Evolutionary conservation across 441 rosid genomes (phyloP).

Genomic region (Theobroma grandiflorum): DNA sequence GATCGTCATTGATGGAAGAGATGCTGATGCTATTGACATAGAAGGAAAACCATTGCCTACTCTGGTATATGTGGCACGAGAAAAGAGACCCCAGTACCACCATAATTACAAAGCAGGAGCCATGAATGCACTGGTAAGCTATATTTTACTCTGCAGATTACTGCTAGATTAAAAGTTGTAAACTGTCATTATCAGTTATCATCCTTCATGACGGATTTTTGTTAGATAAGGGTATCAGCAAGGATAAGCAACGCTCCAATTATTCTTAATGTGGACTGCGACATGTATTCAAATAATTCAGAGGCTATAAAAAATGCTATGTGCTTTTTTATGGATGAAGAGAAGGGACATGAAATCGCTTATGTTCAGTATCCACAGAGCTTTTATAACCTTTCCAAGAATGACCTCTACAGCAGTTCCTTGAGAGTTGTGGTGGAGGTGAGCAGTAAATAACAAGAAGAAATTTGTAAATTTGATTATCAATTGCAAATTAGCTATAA

Average conservation of each 20-base stretch:
- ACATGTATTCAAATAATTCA: slow-evolving; percentile 78
- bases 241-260: slow-evolving; percentile 61
- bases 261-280: slow-evolving; percentile 73
- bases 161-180: neutral
- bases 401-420: slow-evolving; percentile 57
- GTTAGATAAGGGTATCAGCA: slow-evolving; percentile 70
- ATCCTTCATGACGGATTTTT: neutral
- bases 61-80: slow-evolving; percentile 71
- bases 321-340: slow-evolving; percentile 79
- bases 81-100: slow-evolving; percentile 66
- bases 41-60: slow-evolving; percentile 59
- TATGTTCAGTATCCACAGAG: slow-evolving; percentile 71
- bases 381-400: slow-evolving; percentile 55
- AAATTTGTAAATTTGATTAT: neutral
- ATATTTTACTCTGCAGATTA: neutral
- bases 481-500: neutral
- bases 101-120: slow-evolving; percentile 89
- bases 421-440: slow-evolving; percentile 44
- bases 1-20: slow-evolving; percentile 65
- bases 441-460: slow-evolving; percentile 3
- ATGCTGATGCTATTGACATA: slow-evolving; percentile 30
- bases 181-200: neutral
- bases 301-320: slow-evolving; percentile 62
- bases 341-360: slow-evolving; percentile 57
- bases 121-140: slow-evolving; percentile 71